phyloP scores from a whole-genome alignment of 2,329 filamentous ascomycete species.

The Penicillium occitanis region DNA sequence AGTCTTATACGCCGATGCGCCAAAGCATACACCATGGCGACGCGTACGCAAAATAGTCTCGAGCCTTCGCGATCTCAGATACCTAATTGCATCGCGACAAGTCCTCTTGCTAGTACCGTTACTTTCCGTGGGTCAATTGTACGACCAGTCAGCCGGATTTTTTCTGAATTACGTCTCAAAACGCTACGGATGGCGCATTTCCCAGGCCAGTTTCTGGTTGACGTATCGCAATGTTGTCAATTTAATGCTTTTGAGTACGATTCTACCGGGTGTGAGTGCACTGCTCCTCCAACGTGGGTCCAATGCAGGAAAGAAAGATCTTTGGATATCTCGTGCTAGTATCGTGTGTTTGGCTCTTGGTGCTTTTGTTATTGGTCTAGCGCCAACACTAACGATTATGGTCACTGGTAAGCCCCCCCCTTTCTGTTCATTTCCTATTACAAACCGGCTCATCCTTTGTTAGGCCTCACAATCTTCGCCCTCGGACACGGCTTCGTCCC shows the following conservation, averaged over 20 bases:
- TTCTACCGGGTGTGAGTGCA: conserved; percentile 15
- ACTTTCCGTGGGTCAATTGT: conserved; percentile 21
- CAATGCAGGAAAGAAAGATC: conserved; percentile 17
- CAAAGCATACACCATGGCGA: conserved; percentile 15
- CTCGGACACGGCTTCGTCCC: conserved; percentile 23
- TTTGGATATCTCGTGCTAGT: conserved; percentile 20
- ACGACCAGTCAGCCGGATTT: conserved; percentile 19
- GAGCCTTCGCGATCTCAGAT: conserved; percentile 15
- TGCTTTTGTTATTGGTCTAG: conserved; percentile 20
- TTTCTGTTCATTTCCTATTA: too few species aligned
- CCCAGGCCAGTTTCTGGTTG: conserved; percentile 22
- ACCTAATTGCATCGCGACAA: conserved; percentile 19
- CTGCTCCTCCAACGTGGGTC: conserved; percentile 17
- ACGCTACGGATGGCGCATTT: conserved; percentile 22
- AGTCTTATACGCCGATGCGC: conserved; percentile 15
- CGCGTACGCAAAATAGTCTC: conserved; percentile 7
- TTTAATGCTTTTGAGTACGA: conserved; percentile 18
- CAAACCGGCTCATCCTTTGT: background rate
- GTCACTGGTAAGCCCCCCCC: conserved; percentile 11
- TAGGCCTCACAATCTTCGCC: conserved; percentile 22
- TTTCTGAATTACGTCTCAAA: conserved; percentile 21
- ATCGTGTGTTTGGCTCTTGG: conserved; percentile 18
- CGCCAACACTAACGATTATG: conserved; percentile 18
- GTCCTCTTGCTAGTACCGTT: conserved; percentile 16
- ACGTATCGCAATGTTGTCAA: conserved; percentile 22